Percentiles rank a stretch among this genome's conserved stretches.
These are phyloP conservation scores for Colletotrichum truncatum DNA, from an alignment of 2,329 filamentous ascomycete genomes.

Conservation along the genomic window DNA sequence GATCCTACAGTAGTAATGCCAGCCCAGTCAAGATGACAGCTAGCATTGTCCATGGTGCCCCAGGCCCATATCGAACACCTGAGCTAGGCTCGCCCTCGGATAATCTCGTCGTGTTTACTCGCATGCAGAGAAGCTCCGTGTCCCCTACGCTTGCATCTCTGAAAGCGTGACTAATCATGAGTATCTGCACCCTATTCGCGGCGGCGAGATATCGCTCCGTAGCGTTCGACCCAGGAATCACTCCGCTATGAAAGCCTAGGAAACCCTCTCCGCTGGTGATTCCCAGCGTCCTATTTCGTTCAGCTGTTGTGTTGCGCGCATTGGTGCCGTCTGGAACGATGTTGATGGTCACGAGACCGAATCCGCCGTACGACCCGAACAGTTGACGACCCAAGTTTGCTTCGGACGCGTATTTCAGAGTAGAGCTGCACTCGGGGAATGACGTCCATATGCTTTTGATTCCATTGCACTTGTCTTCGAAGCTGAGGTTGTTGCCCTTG, in stretches of 20 bases:
- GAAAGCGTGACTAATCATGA: slow-evolving; percentile 7
- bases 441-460: neutral
- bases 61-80: too few species aligned
- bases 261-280: neutral
- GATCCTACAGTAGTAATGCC: too few species aligned
- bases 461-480: neutral
- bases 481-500: neutral
- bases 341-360: neutral
- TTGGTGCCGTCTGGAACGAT: neutral
- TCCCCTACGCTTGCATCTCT: neutral
- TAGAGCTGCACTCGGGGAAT: neutral
- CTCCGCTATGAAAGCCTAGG: neutral
- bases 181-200: neutral
- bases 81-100: too few species aligned
- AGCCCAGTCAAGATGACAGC: too few species aligned
- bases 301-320: neutral
- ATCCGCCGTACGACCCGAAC: neutral
- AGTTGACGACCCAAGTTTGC: neutral
- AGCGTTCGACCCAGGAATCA: neutral
- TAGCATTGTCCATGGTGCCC: too few species aligned
- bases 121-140: slow-evolving; percentile 2
- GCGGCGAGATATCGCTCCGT: neutral
- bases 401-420: neutral
- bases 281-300: neutral
- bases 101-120: neutral